Evolutionary conservation across 108 stramenopile species (phyloP), one percentile per base, ranked within the genome.

Genomic region (Pseudonitzschia multiseries): DNA sequence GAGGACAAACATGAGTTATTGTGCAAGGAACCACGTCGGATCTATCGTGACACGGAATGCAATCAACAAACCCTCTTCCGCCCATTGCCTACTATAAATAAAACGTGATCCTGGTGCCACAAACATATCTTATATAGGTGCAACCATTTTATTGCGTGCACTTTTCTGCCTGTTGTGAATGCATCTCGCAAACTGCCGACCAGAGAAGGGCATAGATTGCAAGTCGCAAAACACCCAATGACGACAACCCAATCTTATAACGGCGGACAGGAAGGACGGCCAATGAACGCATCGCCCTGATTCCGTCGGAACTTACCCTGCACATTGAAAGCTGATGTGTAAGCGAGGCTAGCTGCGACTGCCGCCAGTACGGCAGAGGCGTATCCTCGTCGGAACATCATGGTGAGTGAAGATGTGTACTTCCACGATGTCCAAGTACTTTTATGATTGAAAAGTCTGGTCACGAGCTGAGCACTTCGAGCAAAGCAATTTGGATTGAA

Each of bases 331-430:
- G 79, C 79, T 17, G 57, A 52, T 43, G 72, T 52, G 21, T 60
- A 69, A 28, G 69, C 72, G 43, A 79, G 48, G 59, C 68, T 79
- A 33, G 79, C 69, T 51, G 79, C 79, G 40, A 79, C 68, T 51
- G 73, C 40, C 32, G 79, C 79, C 33, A 74, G 4, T 21, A 79
- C 48, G 52, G 73, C 79, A 48, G 72, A 61, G 54, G 60, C 71
- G 22, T 79, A 74, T 42, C 73, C 79, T 36, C 79, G 68, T 67
- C 72, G 52, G 61, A 73, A 74, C 69, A 79, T 71, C 79, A 70
- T 79, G 40, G 27, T 67, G 54, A 26, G 21, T 56, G 54, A 20
- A 26, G 26, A 6, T 22, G 2, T 56, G 21, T 22, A 56, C 54
- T 56, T 56, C 54, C 54, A 56, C 54, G 26, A 56, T 56, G 54